Percentiles rank a stretch among this genome's conserved stretches.
Evolutionary conservation across 495 filamentous ascomycete species (phyloP).

Genomic region (Lophium mytilinum): DNA sequence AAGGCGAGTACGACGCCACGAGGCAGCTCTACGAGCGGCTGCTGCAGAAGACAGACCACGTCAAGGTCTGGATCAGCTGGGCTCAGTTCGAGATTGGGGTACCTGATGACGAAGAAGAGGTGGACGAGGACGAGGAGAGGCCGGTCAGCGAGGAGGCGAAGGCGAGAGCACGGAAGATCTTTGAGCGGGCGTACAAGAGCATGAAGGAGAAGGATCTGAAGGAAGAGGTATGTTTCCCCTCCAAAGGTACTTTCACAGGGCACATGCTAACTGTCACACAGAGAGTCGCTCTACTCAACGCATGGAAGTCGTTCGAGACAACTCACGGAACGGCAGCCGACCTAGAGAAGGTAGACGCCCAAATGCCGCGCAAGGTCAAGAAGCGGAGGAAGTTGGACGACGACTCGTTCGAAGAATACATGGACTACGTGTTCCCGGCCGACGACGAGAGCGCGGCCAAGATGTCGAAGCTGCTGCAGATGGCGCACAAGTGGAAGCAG

Average conservation of each 20-base stretch:
- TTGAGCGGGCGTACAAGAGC: constrained; percentile 75
- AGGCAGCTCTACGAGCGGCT: constrained; percentile 84
- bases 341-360: constrained; percentile 74
- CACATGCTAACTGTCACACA: constrained; percentile 34
- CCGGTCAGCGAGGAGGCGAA: constrained; percentile 79
- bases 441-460: constrained; percentile 85
- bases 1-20: constrained; percentile 76
- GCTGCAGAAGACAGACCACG: constrained; percentile 86
- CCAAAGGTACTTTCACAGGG: neutral
- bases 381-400: constrained; percentile 90
- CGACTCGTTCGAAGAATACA: constrained; percentile 93
- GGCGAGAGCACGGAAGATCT: constrained; percentile 69
- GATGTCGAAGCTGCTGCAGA: constrained; percentile 72
- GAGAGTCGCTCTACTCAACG: constrained; percentile 78
- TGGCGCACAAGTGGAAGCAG: constrained; percentile 87
- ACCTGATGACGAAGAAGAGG: constrained; percentile 53
- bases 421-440: constrained; percentile 95
- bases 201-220: constrained; percentile 91
- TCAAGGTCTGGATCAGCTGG: constrained; percentile 98
- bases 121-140: constrained; percentile 50
- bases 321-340: constrained; percentile 72
- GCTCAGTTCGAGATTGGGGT: constrained; percentile 94
- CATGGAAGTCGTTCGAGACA: constrained; percentile 85
- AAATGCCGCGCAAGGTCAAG: constrained; percentile 92
- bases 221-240: constrained; percentile 57